These are phyloP conservation scores for Aurantiochytrium sp. DNA, from an alignment of 108 stramenopile species.

Conservation along the genomic window DNA sequence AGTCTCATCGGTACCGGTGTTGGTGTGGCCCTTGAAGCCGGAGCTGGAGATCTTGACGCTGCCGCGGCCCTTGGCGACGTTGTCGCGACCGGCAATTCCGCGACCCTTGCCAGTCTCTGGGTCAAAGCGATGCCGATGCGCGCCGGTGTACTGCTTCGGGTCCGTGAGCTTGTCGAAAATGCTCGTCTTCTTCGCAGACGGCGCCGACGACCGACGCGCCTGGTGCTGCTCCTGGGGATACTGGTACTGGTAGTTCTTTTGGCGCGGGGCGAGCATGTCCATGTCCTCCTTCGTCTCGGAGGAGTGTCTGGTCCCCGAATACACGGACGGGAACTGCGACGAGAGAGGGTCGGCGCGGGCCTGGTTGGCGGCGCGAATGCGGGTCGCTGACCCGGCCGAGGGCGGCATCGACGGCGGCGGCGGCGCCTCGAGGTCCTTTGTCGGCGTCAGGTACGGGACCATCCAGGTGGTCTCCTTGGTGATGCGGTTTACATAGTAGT, in stretches of 20 bases:
- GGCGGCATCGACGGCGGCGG: background rate
- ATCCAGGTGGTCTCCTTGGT: slow-evolving; percentile 16
- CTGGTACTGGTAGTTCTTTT: background rate
- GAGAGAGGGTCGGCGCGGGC: background rate
- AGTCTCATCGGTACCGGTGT: background rate
- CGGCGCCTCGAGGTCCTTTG: background rate
- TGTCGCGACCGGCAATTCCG: slow-evolving; percentile 24
- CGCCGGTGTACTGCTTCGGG: slow-evolving; percentile 34
- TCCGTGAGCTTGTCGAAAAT: slow-evolving; percentile 41
- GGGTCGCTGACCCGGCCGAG: background rate
- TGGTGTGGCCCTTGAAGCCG: background rate
- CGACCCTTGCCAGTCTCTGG: background rate
- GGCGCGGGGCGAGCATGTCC: background rate
- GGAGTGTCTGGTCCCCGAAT: background rate
- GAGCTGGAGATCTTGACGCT: background rate
- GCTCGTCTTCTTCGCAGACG: background rate
- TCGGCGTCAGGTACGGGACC: background rate
- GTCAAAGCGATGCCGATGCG: slow-evolving; percentile 43
- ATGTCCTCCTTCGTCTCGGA: background rate
- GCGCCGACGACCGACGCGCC: too few species aligned
- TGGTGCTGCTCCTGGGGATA: too few species aligned
- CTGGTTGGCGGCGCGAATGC: background rate
- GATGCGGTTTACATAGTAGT: slow-evolving; percentile 15
- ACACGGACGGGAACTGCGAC: background rate
- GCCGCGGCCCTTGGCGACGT: background rate